These are phyloP conservation scores for Actinomortierella ambigua DNA, from an alignment of 371 early-diverging fungal genomes.

Conservation along the genomic window DNA sequence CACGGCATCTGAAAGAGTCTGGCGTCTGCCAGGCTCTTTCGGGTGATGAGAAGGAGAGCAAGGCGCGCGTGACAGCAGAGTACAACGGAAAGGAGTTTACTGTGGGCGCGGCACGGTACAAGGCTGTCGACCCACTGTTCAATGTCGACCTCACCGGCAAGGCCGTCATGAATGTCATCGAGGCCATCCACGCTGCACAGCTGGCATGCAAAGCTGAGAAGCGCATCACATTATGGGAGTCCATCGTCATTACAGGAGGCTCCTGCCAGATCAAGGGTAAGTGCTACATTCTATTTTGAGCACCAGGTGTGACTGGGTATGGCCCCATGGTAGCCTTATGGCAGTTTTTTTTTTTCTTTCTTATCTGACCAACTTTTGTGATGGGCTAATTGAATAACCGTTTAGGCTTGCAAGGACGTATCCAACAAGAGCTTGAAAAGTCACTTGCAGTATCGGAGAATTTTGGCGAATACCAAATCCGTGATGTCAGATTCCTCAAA, in stretches of 20 bases:
- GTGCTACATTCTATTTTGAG: neutral
- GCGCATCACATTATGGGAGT: slow-evolving; percentile 82
- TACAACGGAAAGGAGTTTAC: slow-evolving; percentile 65
- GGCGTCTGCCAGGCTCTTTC: slow-evolving; percentile 59
- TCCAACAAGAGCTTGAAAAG: slow-evolving; percentile 62
- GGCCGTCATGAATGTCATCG: slow-evolving; percentile 55
- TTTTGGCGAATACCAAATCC: slow-evolving; percentile 76
- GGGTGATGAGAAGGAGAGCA: slow-evolving; percentile 53
- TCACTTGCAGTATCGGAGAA: slow-evolving; percentile 74
- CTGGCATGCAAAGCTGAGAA: slow-evolving; percentile 79
- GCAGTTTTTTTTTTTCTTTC: no score
- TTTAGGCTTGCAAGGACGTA: slow-evolving; percentile 62
- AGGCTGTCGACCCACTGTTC: slow-evolving; percentile 69
- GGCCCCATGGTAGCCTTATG: no score
- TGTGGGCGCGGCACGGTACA: slow-evolving; percentile 65
- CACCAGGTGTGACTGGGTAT: no score
- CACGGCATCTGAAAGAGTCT: slow-evolving; percentile 63
- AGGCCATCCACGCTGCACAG: slow-evolving; percentile 69
- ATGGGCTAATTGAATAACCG: no score
- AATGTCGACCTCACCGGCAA: slow-evolving; percentile 55
- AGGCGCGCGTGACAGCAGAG: slow-evolving; percentile 55
- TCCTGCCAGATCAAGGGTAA: slow-evolving; percentile 54
- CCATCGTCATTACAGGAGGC: slow-evolving; percentile 77
- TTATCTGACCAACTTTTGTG: no score
- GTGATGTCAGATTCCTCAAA: slow-evolving; percentile 70